phyloP scores from a whole-genome alignment of 805 yeast species.

The Wickerhamiella occidentalis region DNA sequence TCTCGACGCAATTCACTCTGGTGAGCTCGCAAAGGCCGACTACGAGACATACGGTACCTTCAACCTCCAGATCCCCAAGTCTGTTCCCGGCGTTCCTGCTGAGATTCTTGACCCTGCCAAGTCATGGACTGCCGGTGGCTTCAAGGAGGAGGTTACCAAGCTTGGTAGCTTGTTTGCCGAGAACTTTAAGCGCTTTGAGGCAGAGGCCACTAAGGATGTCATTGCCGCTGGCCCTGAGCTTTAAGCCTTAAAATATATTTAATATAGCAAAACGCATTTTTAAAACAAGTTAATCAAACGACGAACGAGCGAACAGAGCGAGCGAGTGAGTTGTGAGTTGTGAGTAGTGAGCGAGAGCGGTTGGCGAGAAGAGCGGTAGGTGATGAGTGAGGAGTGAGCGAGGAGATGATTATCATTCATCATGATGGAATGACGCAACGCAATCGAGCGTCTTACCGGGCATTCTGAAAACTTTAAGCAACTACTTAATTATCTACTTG shows the following conservation, averaged over 20 bases:
- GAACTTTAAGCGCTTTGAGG: slow-evolving; percentile 75
- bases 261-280: neutral
- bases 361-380: too few relatives aligned
- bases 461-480: too few relatives aligned
- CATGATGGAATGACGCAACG: too few relatives aligned
- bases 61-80: slow-evolving; percentile 75
- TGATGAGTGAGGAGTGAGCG: too few relatives aligned
- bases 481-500: too few relatives aligned
- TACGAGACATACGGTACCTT: slow-evolving; percentile 79
- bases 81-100: slow-evolving; percentile 69
- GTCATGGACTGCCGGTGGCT: slow-evolving; percentile 62
- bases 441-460: too few relatives aligned
- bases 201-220: slow-evolving; percentile 74
- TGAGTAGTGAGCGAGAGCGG: too few relatives aligned
- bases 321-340: too few relatives aligned
- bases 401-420: too few relatives aligned
- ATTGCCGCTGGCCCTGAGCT: slow-evolving; percentile 81
- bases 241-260: slow-evolving; percentile 19
- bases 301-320: too few relatives aligned
- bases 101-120: slow-evolving; percentile 78
- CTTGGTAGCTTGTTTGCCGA: slow-evolving; percentile 71
- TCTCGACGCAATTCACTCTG: slow-evolving; percentile 86
- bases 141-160: slow-evolving; percentile 42
- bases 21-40: slow-evolving; percentile 65
- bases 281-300: too few relatives aligned